Percentiles rank a stretch among this genome's conserved stretches.
phyloP scores from a whole-genome alignment of 108 stramenopile genomes.

The Chaetoceros tenuissimus region DNA sequence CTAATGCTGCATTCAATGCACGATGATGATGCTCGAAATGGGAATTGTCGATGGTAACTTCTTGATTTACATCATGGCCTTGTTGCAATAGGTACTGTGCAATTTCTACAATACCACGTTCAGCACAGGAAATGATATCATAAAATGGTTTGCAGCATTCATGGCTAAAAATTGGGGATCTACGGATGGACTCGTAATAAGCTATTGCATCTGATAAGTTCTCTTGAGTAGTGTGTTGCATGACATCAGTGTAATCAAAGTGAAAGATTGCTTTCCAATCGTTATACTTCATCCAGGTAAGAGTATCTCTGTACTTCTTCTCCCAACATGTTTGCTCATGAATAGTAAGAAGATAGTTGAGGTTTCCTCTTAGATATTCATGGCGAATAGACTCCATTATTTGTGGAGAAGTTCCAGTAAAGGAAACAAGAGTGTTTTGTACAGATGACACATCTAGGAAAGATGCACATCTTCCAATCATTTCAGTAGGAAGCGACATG shows the following conservation, averaged over 20 bases:
- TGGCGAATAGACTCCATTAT: not conserved
- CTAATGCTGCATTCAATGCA: not conserved
- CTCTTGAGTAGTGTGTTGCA: no score
- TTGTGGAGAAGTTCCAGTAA: not conserved
- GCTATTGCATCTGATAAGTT: no score
- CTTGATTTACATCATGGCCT: not conserved
- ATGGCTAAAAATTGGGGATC: not conserved
- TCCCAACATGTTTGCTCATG: not conserved
- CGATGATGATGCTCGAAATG: not conserved
- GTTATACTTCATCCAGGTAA: constrained; percentile 1
- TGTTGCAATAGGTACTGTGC: not conserved
- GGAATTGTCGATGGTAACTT: not conserved
- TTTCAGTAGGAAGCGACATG: no score
- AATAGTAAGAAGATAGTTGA: not conserved
- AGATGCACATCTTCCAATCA: not conserved
- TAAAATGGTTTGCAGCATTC: not conserved
- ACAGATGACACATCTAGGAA: not conserved
- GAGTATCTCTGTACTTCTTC: not conserved
- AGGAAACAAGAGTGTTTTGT: not conserved
- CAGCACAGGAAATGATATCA: not conserved
- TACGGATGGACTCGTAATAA: no score
- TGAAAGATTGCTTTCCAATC: not conserved
- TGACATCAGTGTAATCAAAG: not conserved
- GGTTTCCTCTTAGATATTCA: not conserved
- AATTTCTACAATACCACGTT: not conserved